Conservation (phyloP, 495 filamentous ascomycete genomes). For the Annulohypoxylon nitens region DNA sequence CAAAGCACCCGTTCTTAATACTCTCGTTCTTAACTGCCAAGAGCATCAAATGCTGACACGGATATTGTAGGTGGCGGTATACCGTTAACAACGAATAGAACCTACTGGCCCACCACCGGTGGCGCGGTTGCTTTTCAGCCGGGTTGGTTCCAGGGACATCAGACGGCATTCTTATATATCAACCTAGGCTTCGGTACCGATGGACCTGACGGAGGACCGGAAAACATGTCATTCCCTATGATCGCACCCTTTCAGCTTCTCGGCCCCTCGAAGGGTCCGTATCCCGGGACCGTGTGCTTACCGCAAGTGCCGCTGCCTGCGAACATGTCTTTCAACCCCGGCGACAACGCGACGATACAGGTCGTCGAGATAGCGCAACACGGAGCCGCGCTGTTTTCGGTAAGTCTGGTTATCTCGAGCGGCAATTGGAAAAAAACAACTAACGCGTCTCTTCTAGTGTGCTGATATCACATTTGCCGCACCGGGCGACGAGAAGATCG, state of each 20-base stretch:
- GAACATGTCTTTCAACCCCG: slow-evolving; percentile 76
- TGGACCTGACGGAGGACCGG: slow-evolving; percentile 68
- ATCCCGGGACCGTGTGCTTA: slow-evolving; percentile 88
- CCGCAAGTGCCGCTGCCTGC: slow-evolving; percentile 89
- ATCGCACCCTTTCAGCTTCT: slow-evolving; percentile 85
- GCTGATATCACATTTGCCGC: slow-evolving; percentile 87
- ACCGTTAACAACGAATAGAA: slow-evolving; percentile 81
- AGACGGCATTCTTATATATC: slow-evolving; percentile 87
- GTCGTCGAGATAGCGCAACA: slow-evolving; percentile 90
- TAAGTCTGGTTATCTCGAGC: slow-evolving; percentile 62
- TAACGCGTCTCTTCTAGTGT: slow-evolving; percentile 70
- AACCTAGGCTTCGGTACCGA: slow-evolving; percentile 90
- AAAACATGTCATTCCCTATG: slow-evolving; percentile 92
- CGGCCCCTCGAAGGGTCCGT: slow-evolving; percentile 84
- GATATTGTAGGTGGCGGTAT: slow-evolving; percentile 82
- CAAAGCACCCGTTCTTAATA: background rate
- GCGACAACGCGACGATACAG: slow-evolving; percentile 95
- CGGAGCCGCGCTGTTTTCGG: slow-evolving; percentile 91
- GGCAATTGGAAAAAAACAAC: slow-evolving; percentile 3
- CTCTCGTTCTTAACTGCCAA: background rate
- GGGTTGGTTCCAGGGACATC: slow-evolving; percentile 94
- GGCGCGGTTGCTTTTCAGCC: slow-evolving; percentile 90
- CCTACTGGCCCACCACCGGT: slow-evolving; percentile 89
- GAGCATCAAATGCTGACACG: slow-evolving; percentile 7
- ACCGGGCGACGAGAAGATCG: slow-evolving; percentile 72